Percentiles rank a stretch among this genome's conserved stretches.
Conservation (phyloP, 495 filamentous ascomycete genomes). For the Penicillium fimorum region DNA sequence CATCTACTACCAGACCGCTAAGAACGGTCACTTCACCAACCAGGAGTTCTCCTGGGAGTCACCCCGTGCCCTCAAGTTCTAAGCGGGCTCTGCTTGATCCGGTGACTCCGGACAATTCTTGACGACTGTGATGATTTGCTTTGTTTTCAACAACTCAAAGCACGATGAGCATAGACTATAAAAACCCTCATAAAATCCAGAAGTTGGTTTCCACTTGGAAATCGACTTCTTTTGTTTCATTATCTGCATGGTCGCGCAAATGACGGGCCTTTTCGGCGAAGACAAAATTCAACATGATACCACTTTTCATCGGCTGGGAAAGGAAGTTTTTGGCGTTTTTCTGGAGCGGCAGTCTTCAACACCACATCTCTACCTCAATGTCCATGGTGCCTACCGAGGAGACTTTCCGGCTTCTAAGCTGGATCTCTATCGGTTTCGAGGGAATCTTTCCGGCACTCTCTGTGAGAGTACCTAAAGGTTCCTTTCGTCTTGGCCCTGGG, state of each 20-base stretch:
- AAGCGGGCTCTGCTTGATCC: constrained; percentile 39
- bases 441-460: constrained; percentile 6
- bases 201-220: constrained; percentile 17
- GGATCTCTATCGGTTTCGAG: constrained; percentile 15
- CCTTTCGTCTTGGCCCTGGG: constrained; percentile 17
- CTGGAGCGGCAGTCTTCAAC: constrained; percentile 49
- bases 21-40: constrained; percentile 99
- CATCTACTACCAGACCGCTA: constrained; percentile 97
- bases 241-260: constrained; percentile 46
- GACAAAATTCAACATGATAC: constrained; percentile 58
- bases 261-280: constrained; percentile 43
- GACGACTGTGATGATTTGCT: constrained; percentile 55
- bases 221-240: constrained; percentile 35
- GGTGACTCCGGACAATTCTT: constrained; percentile 30
- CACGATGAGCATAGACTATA: constrained; percentile 47
- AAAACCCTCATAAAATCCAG: constrained; percentile 24
- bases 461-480: constrained; percentile 1
- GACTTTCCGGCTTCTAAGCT: constrained; percentile 1
- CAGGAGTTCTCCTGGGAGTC: constrained; percentile 97
- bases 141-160: constrained; percentile 65
- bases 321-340: constrained; percentile 48
- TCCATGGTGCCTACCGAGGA: constrained; percentile 11
- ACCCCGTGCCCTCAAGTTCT: constrained; percentile 89
- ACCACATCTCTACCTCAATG: constrained; percentile 19
- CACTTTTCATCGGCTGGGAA: constrained; percentile 51